Evolutionary conservation across 192 early-diverging fungal species (phyloP), one percentile per base, ranked within the genome.

Genomic region (Haplosporangium gracile): DNA sequence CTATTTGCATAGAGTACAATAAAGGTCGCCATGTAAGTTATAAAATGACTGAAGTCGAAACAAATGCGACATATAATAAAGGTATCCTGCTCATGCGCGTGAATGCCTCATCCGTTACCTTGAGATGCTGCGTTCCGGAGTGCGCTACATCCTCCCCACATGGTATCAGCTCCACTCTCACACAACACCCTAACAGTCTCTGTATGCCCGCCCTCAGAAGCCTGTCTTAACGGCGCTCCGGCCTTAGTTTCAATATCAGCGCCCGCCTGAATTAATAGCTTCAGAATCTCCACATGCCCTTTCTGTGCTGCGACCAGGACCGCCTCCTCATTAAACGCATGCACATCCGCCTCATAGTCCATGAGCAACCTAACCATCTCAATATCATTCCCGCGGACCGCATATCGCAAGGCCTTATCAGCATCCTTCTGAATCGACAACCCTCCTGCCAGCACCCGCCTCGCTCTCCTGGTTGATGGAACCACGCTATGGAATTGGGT

Each of bases 361-460:
- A 86, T 45, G 43, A 86, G 47, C 10, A 86, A 68, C 47, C n/a
- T 57, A 2, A 86, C 84, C 79, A 86, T 86, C 76, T 81, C 78
- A n/a, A 86, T 34, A 34, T 86, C 84, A 36, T 86, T 86, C 32
- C 84, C 84, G 32, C 74, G 84, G 0, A 86, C 84, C 8, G 84
- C 84, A 75, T 86, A 86, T 20, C 84, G 84, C 11, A 86, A 26
- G 7, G 84, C 84, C 42, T 80, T 79, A 29, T 86, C 84, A 0
- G 79, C 78, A 39, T 86, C 84, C 76, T 86, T 86, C 74, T 86
- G 84, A 15, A 86, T 76, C 13, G 29, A n/a, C 1, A 86, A 53
- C 1, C 84, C 84, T 3, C 78, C 84, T 29, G 79, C 84, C 40
- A 75, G 26, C 45, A 86, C 78, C 1, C 78, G 74, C 26, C 74